Base-by-base conservation (phyloP, 345 rosid genomes). In the Eutrema yunnanense region DNA sequence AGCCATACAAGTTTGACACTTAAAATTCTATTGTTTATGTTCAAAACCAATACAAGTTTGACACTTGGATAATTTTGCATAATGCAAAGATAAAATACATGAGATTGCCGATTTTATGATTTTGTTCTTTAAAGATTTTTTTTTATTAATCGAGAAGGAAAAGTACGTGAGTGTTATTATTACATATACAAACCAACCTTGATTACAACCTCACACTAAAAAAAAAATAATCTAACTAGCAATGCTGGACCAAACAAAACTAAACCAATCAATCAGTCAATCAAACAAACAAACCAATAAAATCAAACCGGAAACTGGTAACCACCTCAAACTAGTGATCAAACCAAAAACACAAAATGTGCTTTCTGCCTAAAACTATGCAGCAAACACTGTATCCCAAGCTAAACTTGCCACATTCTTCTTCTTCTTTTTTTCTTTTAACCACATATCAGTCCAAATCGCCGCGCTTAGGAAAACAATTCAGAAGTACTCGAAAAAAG, bases 341-440 rank as follows among this genome's bases (percentile, higher is more conserved):
- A 73, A 47, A 52, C 60, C 32, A 34, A 67, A 13, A 52, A 59
- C 29, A 40, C 48, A 59, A 54, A 34, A 46, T 46, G 64, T 70
- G 73, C 33, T 48, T 54, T 29, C 80, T 77, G 68, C 57, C 72
- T 77, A 77, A 77, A 77, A 77, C 72, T 77, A 71, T 65, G 76
- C 80, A 77, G 80, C 72, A 71, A 14, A 76, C 67, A 71, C 60
- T 46, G 51, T 47, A 48, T 54, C 75, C 50, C 5, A 60, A 49
- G 16, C 33, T 60, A 4, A 37, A 22, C 58, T 52, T 34, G 33
- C 52, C 40, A 32, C 10, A 37, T 29, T 16, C 16, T 16, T 43
- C 63, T 66, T 52, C 42, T 46, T 47, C 42, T 19, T 71, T 33
- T 33, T 34, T 69, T 16, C n/a, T 34, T 32, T 3, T n/a, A 62